Conservation (phyloP, 2,329 filamentous ascomycete species). For the Botryotinia calthae region DNA sequence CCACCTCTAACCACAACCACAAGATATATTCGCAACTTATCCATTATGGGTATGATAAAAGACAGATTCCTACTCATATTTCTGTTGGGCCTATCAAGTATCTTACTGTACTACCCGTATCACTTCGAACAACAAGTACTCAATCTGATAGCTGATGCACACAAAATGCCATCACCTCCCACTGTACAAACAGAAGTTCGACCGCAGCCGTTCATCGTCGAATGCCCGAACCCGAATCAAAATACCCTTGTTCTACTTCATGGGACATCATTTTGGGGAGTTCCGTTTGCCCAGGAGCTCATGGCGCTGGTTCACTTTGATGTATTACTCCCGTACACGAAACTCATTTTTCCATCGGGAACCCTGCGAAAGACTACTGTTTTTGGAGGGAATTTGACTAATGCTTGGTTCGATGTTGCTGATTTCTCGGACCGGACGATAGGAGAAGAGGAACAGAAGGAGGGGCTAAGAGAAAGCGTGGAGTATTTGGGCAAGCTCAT, state of each 20-base stretch:
- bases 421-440: slow-evolving; percentile 31
- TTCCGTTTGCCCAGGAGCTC: slow-evolving; percentile 40
- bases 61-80: background rate
- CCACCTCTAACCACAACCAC: background rate
- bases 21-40: background rate
- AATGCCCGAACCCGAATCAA: slow-evolving; percentile 36
- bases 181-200: background rate
- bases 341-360: slow-evolving; percentile 32
- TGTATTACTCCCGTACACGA: slow-evolving; percentile 20
- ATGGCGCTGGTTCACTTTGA: slow-evolving; percentile 40
- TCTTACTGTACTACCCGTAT: background rate
- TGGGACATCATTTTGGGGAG: slow-evolving; percentile 41
- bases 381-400: slow-evolving; percentile 25
- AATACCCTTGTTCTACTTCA: slow-evolving; percentile 44
- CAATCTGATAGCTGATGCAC: background rate
- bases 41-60: background rate
- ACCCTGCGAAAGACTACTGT: slow-evolving; percentile 25
- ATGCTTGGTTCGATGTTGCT: slow-evolving; percentile 36
- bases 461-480: slow-evolving; percentile 24
- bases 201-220: slow-evolving; percentile 26
- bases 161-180: background rate
- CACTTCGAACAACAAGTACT: background rate
- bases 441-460: slow-evolving; percentile 21
- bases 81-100: background rate
- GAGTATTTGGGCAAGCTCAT: slow-evolving; percentile 25